Percentiles rank a stretch among this genome's conserved stretches.
Evolutionary conservation across 805 yeast genomes (phyloP).

Genomic region (Wickerhamomyces rabaulensis): DNA sequence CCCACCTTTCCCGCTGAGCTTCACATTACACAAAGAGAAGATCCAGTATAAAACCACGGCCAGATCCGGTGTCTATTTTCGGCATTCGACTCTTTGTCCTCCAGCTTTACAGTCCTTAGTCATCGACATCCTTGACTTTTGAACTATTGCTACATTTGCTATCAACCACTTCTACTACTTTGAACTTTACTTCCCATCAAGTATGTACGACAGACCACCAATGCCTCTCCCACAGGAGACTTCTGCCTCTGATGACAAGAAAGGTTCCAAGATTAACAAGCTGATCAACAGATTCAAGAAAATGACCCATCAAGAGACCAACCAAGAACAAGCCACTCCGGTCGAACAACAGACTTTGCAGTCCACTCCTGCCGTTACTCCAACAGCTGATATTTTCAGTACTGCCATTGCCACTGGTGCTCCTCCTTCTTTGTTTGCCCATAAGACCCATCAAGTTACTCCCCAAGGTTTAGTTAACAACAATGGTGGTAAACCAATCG

Average conservation of each 20-base stretch:
- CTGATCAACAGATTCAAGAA: constrained; percentile 13
- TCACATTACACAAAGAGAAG: too few relatives aligned
- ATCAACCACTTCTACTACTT: not conserved
- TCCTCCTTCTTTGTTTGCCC: constrained; percentile 39
- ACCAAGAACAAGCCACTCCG: constrained; percentile 1
- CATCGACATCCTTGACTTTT: not conserved
- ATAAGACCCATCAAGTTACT: constrained; percentile 22
- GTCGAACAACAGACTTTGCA: not conserved
- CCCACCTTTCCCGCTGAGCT: not conserved
- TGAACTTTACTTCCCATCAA: not conserved
- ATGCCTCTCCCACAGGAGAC: constrained; percentile 24
- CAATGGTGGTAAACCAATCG: constrained; percentile 37
- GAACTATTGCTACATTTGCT: too few relatives aligned
- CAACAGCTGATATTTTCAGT: constrained; percentile 31
- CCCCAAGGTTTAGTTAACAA: constrained; percentile 24
- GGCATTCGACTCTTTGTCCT: not conserved
- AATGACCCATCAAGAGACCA: constrained; percentile 4
- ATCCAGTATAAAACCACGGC: too few relatives aligned
- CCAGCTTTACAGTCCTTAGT: not conserved
- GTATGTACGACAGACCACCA: constrained; percentile 26
- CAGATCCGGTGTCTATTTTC: not conserved
- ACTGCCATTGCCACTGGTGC: constrained; percentile 36
- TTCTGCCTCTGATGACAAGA: not conserved
- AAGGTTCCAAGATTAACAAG: constrained; percentile 5
- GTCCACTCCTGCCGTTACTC: not conserved